Conservation (phyloP, 768 basidiomycete species). For the Trametes maxima region DNA sequence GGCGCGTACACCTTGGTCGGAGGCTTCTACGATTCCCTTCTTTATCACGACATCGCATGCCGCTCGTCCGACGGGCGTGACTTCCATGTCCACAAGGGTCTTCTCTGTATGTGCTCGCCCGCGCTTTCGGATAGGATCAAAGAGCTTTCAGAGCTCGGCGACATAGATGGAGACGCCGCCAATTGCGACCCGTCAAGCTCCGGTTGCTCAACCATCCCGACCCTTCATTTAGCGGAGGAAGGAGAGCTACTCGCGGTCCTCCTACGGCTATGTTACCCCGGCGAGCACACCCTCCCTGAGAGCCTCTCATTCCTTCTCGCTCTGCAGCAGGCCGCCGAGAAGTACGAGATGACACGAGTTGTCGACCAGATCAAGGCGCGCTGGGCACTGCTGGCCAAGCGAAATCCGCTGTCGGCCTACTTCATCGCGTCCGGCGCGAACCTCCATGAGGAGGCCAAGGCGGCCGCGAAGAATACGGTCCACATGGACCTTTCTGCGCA, state of each 20-base stretch:
- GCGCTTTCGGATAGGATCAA: conserved; percentile 26
- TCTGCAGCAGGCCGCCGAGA: conserved; percentile 2
- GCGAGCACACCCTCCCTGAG: neutral
- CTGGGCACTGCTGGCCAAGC: neutral
- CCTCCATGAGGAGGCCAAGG: conserved; percentile 1
- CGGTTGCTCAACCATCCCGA: neutral
- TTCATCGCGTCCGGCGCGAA: neutral
- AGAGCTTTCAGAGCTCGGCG: too few species aligned
- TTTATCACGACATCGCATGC: conserved; percentile 47
- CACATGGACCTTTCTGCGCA: neutral
- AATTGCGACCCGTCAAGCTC: neutral
- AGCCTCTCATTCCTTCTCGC: neutral
- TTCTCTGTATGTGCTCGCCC: conserved; percentile 39
- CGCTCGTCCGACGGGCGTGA: conserved; percentile 52
- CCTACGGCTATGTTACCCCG: conserved; percentile 4
- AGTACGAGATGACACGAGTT: conserved; percentile 2
- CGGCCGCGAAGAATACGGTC: conserved; percentile 1
- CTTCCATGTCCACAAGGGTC: conserved; percentile 38
- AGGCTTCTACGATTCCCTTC: neutral
- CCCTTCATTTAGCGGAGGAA: conserved; percentile 2
- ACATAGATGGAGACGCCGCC: conserved; percentile 2
- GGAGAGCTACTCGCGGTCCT: neutral
- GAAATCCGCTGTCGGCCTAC: conserved; percentile 5
- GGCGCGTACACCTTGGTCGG: too few species aligned
- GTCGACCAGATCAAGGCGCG: neutral